Base-by-base conservation (phyloP, 768 basidiomycete genomes). In the Ramaria sp. region DNA sequence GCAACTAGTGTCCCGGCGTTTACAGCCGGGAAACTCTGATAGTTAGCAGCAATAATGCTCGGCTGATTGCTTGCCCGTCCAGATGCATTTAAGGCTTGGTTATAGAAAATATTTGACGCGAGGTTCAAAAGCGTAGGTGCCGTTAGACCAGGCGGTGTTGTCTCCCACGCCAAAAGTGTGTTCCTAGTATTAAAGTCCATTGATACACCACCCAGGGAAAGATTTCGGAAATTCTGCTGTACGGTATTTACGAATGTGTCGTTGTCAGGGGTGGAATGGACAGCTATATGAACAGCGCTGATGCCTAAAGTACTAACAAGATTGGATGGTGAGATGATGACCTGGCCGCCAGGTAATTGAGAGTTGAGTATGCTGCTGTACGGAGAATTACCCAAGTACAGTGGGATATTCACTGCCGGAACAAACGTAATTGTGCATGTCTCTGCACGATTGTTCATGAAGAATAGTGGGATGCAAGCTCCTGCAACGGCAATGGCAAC, bases 121-220 rank as follows among this genome's bases (percentile, higher is more conserved):
- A 89, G 63, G 62, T 87, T 90, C 53, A 89, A 65, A 70, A 87
- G 71, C 1, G 76, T 70, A 1, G 76, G 72, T 3, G 82, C 84
- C 16, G 71, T 73, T 5, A 78, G 59, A 1, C 81, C 79, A 5
- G 83, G 81, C 5, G 81, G 69, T 1, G 72, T 67, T 1, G 79
- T 82, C 63, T 88, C 82, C 83, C 85, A 89, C 24, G 88, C 85
- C 30, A 89, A 61, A 41, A 87, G 61, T 0, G 82, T 67, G 10
- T 73, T 63, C 0, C 76, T 74, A 0, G 76, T 73, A 28, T 70
- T 57, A 4, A 67, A 32, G 55, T 88, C 74, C 12, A 87, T 60
- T 0, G 86, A 87, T 25, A 89, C 65, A 28, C 88, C 88, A 30
- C 88, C 88, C 15, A 81, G 61, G 0, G 78, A 68, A n/a, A 84